Conservation (phyloP, 176 grass and related monocot genomes). For the Musa beccarii region DNA sequence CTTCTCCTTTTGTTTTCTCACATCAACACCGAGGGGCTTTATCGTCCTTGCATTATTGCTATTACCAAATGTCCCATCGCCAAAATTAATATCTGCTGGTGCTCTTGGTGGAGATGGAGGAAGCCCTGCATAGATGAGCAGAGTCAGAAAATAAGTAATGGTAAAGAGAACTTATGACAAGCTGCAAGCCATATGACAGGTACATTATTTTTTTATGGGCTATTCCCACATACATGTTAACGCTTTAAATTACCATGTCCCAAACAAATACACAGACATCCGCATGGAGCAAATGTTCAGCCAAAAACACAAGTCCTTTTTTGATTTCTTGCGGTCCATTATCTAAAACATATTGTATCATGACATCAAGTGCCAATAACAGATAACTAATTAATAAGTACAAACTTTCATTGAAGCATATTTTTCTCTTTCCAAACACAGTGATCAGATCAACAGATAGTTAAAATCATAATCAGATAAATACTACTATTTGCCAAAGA, state of each 20-base stretch:
- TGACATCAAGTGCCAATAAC: not conserved
- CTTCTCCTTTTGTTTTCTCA: slow-evolving; percentile 12
- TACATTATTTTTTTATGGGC: not conserved
- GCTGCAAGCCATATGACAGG: not conserved
- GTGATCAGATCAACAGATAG: not conserved
- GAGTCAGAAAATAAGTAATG: not conserved
- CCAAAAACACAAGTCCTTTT: not conserved
- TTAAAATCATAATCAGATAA: not conserved
- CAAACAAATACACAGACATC: not conserved
- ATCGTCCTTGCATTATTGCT: slow-evolving; percentile 3
- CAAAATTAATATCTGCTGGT: slow-evolving; percentile 8
- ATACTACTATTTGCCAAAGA: not conserved
- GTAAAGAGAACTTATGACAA: not conserved
- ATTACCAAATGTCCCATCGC: slow-evolving; percentile 3
- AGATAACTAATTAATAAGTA: not conserved
- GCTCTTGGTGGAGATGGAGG: slow-evolving; percentile 13
- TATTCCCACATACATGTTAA: not conserved
- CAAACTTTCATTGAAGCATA: not conserved
- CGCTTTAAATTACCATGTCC: not conserved
- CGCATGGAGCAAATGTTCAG: not conserved
- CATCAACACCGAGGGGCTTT: slow-evolving; percentile 11
- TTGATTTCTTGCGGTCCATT: not conserved
- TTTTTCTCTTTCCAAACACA: not conserved
- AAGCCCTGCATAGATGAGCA: slow-evolving; percentile 8
- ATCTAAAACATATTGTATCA: not conserved